Base-by-base conservation (phyloP, 176 grass and related monocot genomes). In the Coix lacrymajobi region DNA sequence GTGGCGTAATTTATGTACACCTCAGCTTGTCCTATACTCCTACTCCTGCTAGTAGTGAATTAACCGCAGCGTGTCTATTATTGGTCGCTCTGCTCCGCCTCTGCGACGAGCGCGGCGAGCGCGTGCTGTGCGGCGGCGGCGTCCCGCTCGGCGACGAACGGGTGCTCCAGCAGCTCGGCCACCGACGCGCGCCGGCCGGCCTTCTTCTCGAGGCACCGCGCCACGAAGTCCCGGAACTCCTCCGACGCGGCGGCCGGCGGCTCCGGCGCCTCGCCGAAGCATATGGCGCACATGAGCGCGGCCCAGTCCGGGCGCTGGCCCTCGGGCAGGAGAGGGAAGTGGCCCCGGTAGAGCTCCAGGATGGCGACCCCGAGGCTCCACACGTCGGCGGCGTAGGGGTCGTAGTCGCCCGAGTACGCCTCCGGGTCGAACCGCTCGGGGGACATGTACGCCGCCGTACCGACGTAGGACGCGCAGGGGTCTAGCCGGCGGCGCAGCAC, bases 391-490 rank as follows among this genome's bases (percentile, higher is more conserved):
- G 94, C 94, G 80, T 94, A 97, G 12, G 94, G 94, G 76, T 97
- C 94, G 87, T 97, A 97, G 71, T 97, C 89, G 32, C 94, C 94
- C 16, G 87, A 78, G 75, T 91, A 87, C 2, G 94, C 41, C 65
- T 84, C 94, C 26, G 94, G 89, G 66, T 97, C 89, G 79, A 97
- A 94, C 70, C 94, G 82, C 83, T 97, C 91, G 4, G 94, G 94
- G 31, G 92, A 94, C 94, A 97, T 97, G 82, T 97, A 97, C 3
- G 94, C 92, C 10, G 91, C 89, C 25, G 94, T 97, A 31, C 94
- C 94, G 10, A 97, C 89, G 80, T 94, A 94, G 28, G 94, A 97
- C 30, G 86, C 85, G 85, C 94, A 97, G 12, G 94, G 91, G 76
- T 97, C 91, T 6, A 97, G 85, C 0, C 84, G 85, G 16, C 94